Conservation (phyloP, 2,329 filamentous ascomycete species). For the Pyrenochaeta sp. region DNA sequence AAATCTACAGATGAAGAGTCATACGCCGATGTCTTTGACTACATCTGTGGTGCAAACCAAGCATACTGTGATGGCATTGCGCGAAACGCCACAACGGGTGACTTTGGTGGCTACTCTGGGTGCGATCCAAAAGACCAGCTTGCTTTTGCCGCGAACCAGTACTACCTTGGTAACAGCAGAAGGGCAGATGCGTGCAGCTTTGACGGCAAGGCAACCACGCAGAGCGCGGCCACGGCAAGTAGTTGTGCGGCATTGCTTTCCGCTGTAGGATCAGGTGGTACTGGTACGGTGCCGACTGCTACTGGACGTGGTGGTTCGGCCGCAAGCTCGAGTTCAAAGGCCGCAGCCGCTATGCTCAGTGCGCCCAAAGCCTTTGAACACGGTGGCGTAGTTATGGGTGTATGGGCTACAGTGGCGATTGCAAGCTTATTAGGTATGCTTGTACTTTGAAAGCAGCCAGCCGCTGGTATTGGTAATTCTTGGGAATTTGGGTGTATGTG, state of each 20-base stretch:
- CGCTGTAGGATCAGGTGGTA: constrained; percentile 68
- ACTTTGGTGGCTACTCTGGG: constrained; percentile 79
- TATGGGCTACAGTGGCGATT: constrained; percentile 29
- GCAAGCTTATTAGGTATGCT: constrained; percentile 40
- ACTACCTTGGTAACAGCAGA: constrained; percentile 64
- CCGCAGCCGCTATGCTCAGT: constrained; percentile 27
- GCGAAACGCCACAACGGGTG: constrained; percentile 71
- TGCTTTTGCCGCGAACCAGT: constrained; percentile 76
- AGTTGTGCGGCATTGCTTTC: constrained; percentile 67
- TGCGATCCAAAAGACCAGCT: constrained; percentile 76
- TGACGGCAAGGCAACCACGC: constrained; percentile 68
- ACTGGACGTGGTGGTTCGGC: constrained; percentile 36
- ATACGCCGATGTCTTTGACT: constrained; percentile 75
- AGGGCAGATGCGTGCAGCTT: constrained; percentile 72
- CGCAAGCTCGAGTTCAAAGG: constrained; percentile 29
- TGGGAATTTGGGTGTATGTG: too few relatives aligned
- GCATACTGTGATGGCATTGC: constrained; percentile 72
- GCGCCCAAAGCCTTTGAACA: constrained; percentile 36
- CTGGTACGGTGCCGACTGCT: constrained; percentile 58
- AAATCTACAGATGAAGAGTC: constrained; percentile 65
- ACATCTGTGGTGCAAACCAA: constrained; percentile 69
- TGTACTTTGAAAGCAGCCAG: constrained; percentile 17
- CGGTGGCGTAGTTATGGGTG: constrained; percentile 28
- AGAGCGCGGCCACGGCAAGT: constrained; percentile 57
- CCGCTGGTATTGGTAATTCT: too few relatives aligned